Evolutionary conservation across 2,329 filamentous ascomycete genomes (phyloP).

Genomic region (Arachnopeziza araneosa): DNA sequence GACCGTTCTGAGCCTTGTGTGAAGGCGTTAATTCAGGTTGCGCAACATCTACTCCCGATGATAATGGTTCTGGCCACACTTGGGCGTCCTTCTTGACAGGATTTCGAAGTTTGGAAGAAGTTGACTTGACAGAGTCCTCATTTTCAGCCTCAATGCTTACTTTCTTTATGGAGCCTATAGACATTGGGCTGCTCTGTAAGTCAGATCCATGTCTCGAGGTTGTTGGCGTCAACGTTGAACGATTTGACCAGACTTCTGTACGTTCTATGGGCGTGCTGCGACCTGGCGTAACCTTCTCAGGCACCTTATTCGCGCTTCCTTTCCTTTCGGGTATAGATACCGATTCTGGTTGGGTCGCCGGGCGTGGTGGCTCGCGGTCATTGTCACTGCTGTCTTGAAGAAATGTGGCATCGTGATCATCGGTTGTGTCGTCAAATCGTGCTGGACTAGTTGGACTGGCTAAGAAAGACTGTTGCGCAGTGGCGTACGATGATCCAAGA

Average conservation of each 20-base stretch:
- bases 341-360: background rate
- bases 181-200: background rate
- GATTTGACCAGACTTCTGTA: background rate
- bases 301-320: background rate
- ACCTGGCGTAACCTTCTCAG: background rate
- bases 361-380: slow-evolving; percentile 32
- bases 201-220: background rate
- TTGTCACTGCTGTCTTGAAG: slow-evolving; percentile 49
- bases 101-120: slow-evolving; percentile 18
- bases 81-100: slow-evolving; percentile 21
- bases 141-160: slow-evolving; percentile 7
- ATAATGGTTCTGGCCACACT: slow-evolving; percentile 29
- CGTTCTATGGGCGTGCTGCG: background rate
- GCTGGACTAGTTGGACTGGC: slow-evolving; percentile 8
- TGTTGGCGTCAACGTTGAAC: background rate
- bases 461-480: slow-evolving; percentile 12
- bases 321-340: background rate
- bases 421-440: slow-evolving; percentile 19
- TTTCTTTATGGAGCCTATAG: background rate
- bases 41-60: slow-evolving; percentile 27
- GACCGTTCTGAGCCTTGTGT: slow-evolving; percentile 31
- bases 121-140: slow-evolving; percentile 29
- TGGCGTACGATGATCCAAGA: slow-evolving; percentile 8
- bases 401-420: slow-evolving; percentile 39
- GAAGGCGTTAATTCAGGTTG: slow-evolving; percentile 12